phyloP scores from a whole-genome alignment of 768 basidiomycete genomes.

The Boletus barrowsii region DNA sequence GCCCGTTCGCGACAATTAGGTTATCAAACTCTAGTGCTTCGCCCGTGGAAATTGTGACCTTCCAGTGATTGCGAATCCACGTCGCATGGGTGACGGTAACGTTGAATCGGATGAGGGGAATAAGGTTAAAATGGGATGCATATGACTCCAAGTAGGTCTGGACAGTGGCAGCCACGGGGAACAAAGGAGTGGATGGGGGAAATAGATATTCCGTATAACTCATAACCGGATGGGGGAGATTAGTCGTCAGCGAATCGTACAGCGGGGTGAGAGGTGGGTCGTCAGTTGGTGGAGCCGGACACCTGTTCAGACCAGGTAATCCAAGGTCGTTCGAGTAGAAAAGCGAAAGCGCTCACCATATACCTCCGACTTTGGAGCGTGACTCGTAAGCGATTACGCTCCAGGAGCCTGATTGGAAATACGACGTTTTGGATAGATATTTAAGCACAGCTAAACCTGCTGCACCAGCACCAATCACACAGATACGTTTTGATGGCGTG shows the following conservation, averaged over 20 bases:
- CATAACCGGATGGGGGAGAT: slow-evolving; percentile 79
- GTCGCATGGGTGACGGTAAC: slow-evolving; percentile 48
- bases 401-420: slow-evolving; percentile 63
- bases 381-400: slow-evolving; percentile 60
- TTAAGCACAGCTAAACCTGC: slow-evolving; percentile 71
- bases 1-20: slow-evolving; percentile 76
- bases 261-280: slow-evolving; percentile 63
- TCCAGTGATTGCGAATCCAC: slow-evolving; percentile 47
- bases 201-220: slow-evolving; percentile 60
- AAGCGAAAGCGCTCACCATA: slow-evolving; percentile 54
- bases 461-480: slow-evolving; percentile 76
- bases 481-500: slow-evolving; percentile 43
- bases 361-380: slow-evolving; percentile 63
- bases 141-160: slow-evolving; percentile 69
- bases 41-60: slow-evolving; percentile 40
- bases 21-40: slow-evolving; percentile 50
- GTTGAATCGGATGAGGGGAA: slow-evolving; percentile 60
- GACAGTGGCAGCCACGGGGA: slow-evolving; percentile 59
- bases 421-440: slow-evolving; percentile 53
- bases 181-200: slow-evolving; percentile 70
- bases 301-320: slow-evolving; percentile 36
- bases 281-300: slow-evolving; percentile 48
- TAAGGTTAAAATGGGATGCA: slow-evolving; percentile 57
- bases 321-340: neutral
- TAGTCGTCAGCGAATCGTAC: slow-evolving; percentile 81